These are phyloP conservation scores for Vanderwaltozyma verrucispora DNA, from an alignment of 805 yeast genomes.

Conservation along the genomic window DNA sequence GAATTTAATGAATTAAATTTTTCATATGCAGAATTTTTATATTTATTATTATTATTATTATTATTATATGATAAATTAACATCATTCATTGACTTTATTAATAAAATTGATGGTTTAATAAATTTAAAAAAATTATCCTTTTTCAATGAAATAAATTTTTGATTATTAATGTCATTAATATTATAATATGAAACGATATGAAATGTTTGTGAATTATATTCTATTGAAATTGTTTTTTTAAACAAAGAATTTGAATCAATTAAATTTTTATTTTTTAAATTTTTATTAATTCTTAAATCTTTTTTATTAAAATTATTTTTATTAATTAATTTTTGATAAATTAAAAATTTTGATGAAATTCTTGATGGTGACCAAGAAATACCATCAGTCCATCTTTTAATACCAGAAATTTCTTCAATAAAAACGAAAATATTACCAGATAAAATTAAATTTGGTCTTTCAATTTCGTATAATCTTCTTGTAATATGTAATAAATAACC, in stretches of 20 bases:
- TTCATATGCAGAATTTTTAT: too few species aligned
- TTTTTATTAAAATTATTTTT: not conserved
- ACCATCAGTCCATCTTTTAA: constrained; percentile 96
- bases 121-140: constrained; percentile 41
- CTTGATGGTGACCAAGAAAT: constrained; percentile 88
- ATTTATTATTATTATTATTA: not conserved
- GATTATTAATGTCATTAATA: constrained; percentile 57
- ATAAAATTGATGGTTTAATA: constrained; percentile 35
- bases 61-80: constrained; percentile 47
- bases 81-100: constrained; percentile 49
- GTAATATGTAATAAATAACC: constrained; percentile 51
- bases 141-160: constrained; percentile 47
- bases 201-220: constrained; percentile 25
- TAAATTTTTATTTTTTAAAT: not conserved
- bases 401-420: constrained; percentile 70
- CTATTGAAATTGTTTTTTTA: constrained; percentile 69
- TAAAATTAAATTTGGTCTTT: constrained; percentile 51
- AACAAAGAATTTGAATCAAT: constrained; percentile 48
- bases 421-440: constrained; percentile 82
- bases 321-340: constrained; percentile 53
- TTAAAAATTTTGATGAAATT: constrained; percentile 72
- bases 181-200: constrained; percentile 73
- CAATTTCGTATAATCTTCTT: constrained; percentile 76
- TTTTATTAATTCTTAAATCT: too few species aligned
- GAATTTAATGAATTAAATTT: too few species aligned